phyloP scores from a whole-genome alignment of 805 yeast genomes.

The Ogataea ramenticola region DNA sequence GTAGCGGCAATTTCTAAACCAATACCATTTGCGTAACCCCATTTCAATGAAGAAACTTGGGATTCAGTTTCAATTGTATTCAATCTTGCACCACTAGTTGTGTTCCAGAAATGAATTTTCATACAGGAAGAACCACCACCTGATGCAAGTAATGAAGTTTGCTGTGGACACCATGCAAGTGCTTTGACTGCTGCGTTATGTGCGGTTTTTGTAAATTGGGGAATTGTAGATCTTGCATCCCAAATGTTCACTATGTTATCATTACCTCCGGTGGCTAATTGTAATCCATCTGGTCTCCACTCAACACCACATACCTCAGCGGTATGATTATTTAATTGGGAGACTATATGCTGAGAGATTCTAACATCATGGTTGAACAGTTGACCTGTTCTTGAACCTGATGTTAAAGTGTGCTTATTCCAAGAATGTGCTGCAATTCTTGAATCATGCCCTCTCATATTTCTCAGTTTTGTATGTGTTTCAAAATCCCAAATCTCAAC shows the following conservation, averaged over 20 bases:
- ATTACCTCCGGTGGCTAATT: slow-evolving; percentile 88
- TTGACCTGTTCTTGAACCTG: slow-evolving; percentile 85
- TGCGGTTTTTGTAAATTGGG: slow-evolving; percentile 66
- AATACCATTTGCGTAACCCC: slow-evolving; percentile 77
- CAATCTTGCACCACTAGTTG: slow-evolving; percentile 80
- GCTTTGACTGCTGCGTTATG: slow-evolving; percentile 97
- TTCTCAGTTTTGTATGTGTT: slow-evolving; percentile 61
- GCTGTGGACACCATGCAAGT: slow-evolving; percentile 89
- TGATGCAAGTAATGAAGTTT: slow-evolving; percentile 75
- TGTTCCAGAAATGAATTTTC: slow-evolving; percentile 90
- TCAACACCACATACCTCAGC: slow-evolving; percentile 93
- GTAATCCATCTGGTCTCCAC: slow-evolving; percentile 78
- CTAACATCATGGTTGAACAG: slow-evolving; percentile 88
- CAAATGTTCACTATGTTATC: slow-evolving; percentile 90
- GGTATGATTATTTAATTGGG: slow-evolving; percentile 54
- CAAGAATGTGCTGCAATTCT: slow-evolving; percentile 82
- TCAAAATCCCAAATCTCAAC: slow-evolving; percentile 94
- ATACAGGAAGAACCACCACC: slow-evolving; percentile 95
- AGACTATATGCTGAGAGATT: slow-evolving; percentile 64
- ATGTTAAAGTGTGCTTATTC: slow-evolving; percentile 72
- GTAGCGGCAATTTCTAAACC: slow-evolving; percentile 85
- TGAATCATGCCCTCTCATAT: slow-evolving; percentile 68
- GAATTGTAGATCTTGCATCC: slow-evolving; percentile 71
- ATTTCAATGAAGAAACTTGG: slow-evolving; percentile 86
- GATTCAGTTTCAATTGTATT: slow-evolving; percentile 88